Evolutionary conservation across 805 yeast species (phyloP).

Genomic region (Yamadazyma laniorum): DNA sequence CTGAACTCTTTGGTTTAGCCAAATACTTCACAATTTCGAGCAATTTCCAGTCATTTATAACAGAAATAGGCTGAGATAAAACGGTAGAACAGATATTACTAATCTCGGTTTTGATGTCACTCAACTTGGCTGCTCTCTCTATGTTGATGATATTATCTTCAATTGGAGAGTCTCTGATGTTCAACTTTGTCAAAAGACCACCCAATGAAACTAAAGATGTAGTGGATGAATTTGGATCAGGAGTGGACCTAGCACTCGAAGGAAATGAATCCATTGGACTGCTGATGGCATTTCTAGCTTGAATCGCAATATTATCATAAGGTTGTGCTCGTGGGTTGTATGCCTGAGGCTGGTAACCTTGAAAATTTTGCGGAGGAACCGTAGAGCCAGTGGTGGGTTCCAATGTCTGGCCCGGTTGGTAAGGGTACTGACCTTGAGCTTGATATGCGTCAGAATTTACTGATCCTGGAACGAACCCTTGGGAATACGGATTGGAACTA

Average conservation of each 20-base stretch:
- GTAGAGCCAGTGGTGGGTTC: too few species aligned
- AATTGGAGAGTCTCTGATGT: slow-evolving; percentile 62
- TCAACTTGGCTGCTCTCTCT: slow-evolving; percentile 48
- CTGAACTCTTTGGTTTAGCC: slow-evolving; percentile 69
- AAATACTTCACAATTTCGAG: slow-evolving; percentile 62
- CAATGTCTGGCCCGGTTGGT: neutral
- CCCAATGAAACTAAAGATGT: slow-evolving; percentile 72
- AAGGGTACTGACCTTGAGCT: slow-evolving; percentile 5
- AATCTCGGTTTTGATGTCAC: slow-evolving; percentile 56
- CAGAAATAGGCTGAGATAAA: slow-evolving; percentile 38
- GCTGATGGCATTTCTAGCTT: slow-evolving; percentile 5
- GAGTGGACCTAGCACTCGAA: slow-evolving; percentile 37
- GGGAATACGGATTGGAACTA: slow-evolving; percentile 13
- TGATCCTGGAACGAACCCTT: slow-evolving; percentile 15
- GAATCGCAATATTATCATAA: neutral
- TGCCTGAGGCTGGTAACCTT: slow-evolving; percentile 3
- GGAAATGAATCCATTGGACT: slow-evolving; percentile 29
- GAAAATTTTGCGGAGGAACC: slow-evolving; percentile 1
- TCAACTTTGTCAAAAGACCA: slow-evolving; percentile 61
- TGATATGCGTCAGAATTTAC: slow-evolving; percentile 1
- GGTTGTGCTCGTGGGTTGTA: slow-evolving; percentile 9
- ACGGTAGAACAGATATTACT: slow-evolving; percentile 53
- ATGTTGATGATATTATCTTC: slow-evolving; percentile 54
- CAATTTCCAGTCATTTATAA: slow-evolving; percentile 64
- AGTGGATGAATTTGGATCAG: slow-evolving; percentile 49